phyloP scores from a whole-genome alignment of 371 early-diverging fungal species.

The Mucor lusitanicus region DNA sequence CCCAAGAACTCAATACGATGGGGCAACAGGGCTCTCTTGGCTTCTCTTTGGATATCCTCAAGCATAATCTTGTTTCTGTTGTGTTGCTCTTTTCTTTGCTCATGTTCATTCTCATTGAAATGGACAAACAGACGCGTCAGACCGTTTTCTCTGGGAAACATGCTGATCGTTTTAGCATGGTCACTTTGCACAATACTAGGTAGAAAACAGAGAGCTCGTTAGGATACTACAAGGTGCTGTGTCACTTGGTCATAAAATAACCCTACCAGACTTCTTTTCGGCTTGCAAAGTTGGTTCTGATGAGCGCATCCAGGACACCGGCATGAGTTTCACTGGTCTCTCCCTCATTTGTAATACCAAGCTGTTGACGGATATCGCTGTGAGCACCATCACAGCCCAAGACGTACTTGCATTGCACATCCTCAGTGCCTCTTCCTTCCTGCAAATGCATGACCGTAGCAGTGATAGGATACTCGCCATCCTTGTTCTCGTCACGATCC shows the following conservation, averaged over 20 bases:
- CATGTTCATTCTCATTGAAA: conserved; percentile 43
- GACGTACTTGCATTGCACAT: conserved; percentile 44
- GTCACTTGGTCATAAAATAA: background rate
- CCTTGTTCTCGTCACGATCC: conserved; percentile 5
- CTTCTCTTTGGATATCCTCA: conserved; percentile 51
- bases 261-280: conserved; percentile 49
- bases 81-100: conserved; percentile 41
- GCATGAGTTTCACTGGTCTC: conserved; percentile 48
- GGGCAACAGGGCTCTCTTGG: conserved; percentile 46
- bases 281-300: conserved; percentile 47
- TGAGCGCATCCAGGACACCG: conserved; percentile 47
- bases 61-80: conserved; percentile 51
- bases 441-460: conserved; percentile 43
- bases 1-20: conserved; percentile 51
- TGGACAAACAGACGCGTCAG: conserved; percentile 50
- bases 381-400: conserved; percentile 52
- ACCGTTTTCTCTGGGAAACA: conserved; percentile 50
- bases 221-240: background rate
- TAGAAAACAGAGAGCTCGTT: background rate
- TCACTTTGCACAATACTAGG: conserved; percentile 43
- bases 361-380: conserved; percentile 39
- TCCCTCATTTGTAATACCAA: conserved; percentile 40
- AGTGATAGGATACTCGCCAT: conserved; percentile 27
- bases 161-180: conserved; percentile 37
- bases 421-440: conserved; percentile 31